Percentiles rank a stretch among this genome's conserved stretches.
phyloP scores from a whole-genome alignment of 2,329 filamentous ascomycete genomes.

The Juglanconis juglandina region DNA sequence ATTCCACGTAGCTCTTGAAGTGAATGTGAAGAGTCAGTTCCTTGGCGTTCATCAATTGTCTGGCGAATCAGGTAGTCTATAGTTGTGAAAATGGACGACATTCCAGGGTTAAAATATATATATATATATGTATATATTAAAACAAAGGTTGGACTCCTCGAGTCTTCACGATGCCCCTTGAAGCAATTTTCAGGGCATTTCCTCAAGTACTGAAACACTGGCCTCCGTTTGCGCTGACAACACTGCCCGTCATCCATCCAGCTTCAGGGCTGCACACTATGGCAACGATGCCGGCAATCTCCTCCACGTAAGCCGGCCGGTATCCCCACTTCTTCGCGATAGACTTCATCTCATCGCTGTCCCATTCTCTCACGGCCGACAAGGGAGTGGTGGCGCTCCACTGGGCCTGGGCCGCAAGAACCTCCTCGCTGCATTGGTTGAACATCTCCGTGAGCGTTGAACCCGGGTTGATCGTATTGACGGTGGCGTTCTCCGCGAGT shows the following conservation, averaged over 20 bases:
- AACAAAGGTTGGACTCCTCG: no score
- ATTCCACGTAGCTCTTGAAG: no score
- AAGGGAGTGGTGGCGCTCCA: constrained; percentile 50
- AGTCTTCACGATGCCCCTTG: no score
- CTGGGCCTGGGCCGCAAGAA: constrained; percentile 33
- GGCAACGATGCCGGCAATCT: constrained; percentile 21
- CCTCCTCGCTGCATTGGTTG: constrained; percentile 50
- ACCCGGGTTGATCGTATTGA: constrained; percentile 59
- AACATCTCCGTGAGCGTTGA: constrained; percentile 46
- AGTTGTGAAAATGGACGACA: no score
- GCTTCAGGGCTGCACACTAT: constrained; percentile 22
- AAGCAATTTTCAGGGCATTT: no score
- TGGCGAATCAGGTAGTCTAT: no score
- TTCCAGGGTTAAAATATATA: no score
- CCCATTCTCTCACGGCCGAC: constrained; percentile 29
- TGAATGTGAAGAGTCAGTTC: no score
- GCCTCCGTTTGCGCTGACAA: constrained; percentile 22
- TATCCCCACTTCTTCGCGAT: constrained; percentile 48
- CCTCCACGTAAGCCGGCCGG: constrained; percentile 54
- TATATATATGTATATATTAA: no score
- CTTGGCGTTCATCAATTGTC: no score
- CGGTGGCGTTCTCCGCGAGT: constrained; percentile 53
- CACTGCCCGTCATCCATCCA: constrained; percentile 22
- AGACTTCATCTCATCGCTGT: constrained; percentile 27
- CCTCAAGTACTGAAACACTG: constrained; percentile 13